phyloP scores from a whole-genome alignment of 441 rosid species.

The Croton setiger region DNA sequence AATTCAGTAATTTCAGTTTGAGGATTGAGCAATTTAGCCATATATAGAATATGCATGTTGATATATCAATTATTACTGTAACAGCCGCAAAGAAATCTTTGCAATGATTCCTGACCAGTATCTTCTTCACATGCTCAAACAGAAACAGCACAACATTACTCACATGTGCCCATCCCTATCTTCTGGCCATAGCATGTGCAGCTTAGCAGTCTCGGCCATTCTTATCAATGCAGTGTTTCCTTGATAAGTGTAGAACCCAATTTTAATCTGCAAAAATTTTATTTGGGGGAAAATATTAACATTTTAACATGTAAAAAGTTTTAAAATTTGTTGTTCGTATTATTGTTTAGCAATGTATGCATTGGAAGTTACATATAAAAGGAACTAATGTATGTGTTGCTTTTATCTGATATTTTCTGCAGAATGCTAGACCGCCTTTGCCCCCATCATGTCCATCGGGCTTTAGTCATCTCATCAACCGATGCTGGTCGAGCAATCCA shows the following conservation, averaged over 20 bases:
- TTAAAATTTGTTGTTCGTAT: background rate
- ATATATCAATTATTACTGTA: background rate
- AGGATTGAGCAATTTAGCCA: background rate
- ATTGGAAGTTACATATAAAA: background rate
- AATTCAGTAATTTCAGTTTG: background rate
- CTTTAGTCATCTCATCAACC: conserved; percentile 44
- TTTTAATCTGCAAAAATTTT: background rate
- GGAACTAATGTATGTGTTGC: background rate
- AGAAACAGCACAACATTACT: conserved; percentile 7
- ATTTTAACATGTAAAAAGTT: background rate
- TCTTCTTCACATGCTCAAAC: conserved; percentile 11
- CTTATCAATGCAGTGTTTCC: background rate
- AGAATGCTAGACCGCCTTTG: conserved; percentile 73
- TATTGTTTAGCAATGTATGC: background rate
- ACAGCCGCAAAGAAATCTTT: background rate
- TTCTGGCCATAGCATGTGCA: conserved; percentile 14
- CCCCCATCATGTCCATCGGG: conserved; percentile 56
- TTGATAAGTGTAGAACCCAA: background rate
- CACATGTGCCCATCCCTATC: conserved; percentile 12
- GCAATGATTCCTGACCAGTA: background rate
- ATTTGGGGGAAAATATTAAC: background rate
- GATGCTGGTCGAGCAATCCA: conserved; percentile 72
- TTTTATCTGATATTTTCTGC: conserved; percentile 24
- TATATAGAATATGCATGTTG: background rate
- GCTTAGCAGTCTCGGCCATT: conserved; percentile 12